Base-by-base conservation (phyloP, 768 basidiomycete genomes). In the Russula olivacea region DNA sequence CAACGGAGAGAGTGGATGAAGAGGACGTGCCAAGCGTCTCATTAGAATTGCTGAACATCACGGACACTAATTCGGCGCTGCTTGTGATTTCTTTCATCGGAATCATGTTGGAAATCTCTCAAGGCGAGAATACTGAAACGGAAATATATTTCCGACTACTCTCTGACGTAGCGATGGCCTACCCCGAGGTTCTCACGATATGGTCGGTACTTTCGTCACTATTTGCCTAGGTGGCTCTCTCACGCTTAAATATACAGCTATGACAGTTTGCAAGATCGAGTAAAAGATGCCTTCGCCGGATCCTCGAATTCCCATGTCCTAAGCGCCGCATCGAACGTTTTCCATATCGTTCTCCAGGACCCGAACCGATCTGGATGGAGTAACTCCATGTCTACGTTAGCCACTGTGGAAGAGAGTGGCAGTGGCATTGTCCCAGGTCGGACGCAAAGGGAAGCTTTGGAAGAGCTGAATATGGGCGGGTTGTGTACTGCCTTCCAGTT, bases 111-210 rank as follows among this genome's bases (percentile, higher is more conserved):
- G 76, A 77, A 49, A 87, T 83, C 8, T 86, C 89, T 1, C 86
- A 91, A 69, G 85, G 87, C 3, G 89, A 92, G 65, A 89, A 91
- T 66, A 77, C 80, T 1, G 94, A 97, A 74, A 87, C 86, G 2
- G 83, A 91, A 71, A 86, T 94, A 45, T 73, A 95, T 50, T 94
- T 88, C 72, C 79, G 80, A 52, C 72, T 96, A 36, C 78, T 97
- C 34, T 83, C 89, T 34, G 87, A 92, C 48, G 80, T 92, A 15
- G 82, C 85, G 17, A 74, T 75, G 8, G 73, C 77, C 10, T 88
- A 84, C 72, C 92, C 92, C 1, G 89, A 93, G 21, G 80, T 86
- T 23, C 77, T 92, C 25, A 76, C 84, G 2, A 79, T 91, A 71
- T 80, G 83, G 91, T 93, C 76, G 64, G 91, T 47, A 56, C 12